Evolutionary conservation across 805 yeast genomes (phyloP).

Genomic region (Cyberlindnera mrakii): DNA sequence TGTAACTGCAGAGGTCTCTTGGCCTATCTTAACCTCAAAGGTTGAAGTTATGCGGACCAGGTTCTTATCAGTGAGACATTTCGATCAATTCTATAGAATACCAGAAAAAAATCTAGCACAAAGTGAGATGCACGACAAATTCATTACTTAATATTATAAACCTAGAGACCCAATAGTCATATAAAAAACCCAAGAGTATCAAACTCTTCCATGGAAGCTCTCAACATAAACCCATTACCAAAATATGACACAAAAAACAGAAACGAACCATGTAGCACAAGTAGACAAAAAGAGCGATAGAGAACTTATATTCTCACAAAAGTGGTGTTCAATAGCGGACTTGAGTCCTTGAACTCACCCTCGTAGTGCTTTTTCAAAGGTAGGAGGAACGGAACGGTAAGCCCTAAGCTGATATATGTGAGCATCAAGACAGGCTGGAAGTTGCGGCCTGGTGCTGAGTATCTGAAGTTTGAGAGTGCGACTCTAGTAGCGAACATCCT

Average conservation of each 20-base stretch:
- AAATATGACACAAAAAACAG: background rate
- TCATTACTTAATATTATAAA: no score
- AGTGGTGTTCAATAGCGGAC: background rate
- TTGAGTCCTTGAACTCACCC: background rate
- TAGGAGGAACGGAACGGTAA: slow-evolving; percentile 19
- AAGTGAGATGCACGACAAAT: no score
- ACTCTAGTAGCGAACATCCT: slow-evolving; percentile 14
- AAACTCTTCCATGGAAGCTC: no score
- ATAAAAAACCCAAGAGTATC: no score
- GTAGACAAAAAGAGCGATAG: background rate
- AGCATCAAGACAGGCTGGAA: slow-evolving; percentile 20
- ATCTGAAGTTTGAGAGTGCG: slow-evolving; percentile 15
- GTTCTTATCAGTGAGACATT: no score
- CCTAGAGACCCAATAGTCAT: no score
- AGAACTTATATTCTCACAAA: slow-evolving; percentile 1
- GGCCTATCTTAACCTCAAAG: no score
- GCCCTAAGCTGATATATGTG: slow-evolving; percentile 17
- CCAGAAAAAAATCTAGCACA: no score
- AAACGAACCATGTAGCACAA: background rate
- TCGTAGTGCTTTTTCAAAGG: slow-evolving; percentile 15
- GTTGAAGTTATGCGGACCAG: no score
- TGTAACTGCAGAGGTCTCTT: no score
- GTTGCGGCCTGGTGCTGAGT: slow-evolving; percentile 6
- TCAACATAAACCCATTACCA: no score
- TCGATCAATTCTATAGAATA: no score